Percentiles rank a stretch among this genome's conserved stretches.
Evolutionary conservation across 2,329 filamentous ascomycete species (phyloP).

Genomic region (Epichloe sibirici): DNA sequence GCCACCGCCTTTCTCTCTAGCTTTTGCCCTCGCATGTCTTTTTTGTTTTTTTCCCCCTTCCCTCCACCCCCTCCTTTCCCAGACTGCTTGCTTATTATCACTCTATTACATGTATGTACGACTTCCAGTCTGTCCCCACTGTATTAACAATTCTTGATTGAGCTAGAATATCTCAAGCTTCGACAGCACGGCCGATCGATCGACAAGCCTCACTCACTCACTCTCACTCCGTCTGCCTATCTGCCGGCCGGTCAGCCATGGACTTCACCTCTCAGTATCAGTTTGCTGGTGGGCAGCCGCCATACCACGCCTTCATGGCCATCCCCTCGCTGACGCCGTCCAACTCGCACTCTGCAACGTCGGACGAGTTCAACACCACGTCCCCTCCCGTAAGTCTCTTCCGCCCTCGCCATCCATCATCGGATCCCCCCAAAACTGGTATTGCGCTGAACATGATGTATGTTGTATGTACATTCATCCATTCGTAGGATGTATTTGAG

Average conservation of each 20-base stretch:
- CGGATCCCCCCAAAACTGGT: background rate
- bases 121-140: background rate
- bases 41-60: background rate
- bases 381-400: conserved; percentile 5
- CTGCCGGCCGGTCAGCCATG: conserved; percentile 23
- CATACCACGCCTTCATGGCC: conserved; percentile 42
- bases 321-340: conserved; percentile 43
- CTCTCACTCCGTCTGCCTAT: too few relatives aligned
- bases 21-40: background rate
- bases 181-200: background rate
- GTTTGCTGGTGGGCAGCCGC: conserved; percentile 35
- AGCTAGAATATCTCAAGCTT: background rate
- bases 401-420: background rate
- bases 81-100: too few relatives aligned
- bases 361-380: conserved; percentile 6
- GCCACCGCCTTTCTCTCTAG: background rate
- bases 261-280: conserved; percentile 38
- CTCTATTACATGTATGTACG: too few relatives aligned
- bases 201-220: background rate
- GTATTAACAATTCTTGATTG: background rate
- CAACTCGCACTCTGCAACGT: conserved; percentile 5
- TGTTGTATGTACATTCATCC: too few relatives aligned
- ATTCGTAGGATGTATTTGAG: conserved; percentile 37
- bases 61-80: background rate
- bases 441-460: background rate